Evolutionary conservation across 169 alveolate species (phyloP).

Genomic region (Plasmodium sp.): DNA sequence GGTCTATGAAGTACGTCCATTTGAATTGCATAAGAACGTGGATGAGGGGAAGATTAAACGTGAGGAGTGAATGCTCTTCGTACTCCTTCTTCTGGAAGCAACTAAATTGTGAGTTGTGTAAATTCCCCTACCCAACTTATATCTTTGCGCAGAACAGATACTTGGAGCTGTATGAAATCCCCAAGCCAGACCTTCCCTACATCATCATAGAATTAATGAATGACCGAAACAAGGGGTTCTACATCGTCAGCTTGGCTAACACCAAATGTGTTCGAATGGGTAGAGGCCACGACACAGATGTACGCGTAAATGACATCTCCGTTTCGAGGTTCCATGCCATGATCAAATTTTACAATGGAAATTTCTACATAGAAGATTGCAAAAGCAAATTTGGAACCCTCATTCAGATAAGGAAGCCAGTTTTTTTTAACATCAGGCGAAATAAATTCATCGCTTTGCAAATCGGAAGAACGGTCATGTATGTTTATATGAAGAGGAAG

Average conservation of each 20-base stretch:
- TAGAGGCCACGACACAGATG: constrained; percentile 94
- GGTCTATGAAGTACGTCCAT: constrained; percentile 96
- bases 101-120: constrained; percentile 95
- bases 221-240: constrained; percentile 82
- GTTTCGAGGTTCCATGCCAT: constrained; percentile 95
- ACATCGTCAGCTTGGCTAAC: constrained; percentile 85
- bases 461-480: constrained; percentile 82
- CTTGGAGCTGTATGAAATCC: constrained; percentile 89
- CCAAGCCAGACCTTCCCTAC: constrained; percentile 90
- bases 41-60: constrained; percentile 90
- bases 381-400: constrained; percentile 97
- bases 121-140: constrained; percentile 88
- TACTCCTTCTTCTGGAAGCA: constrained; percentile 90
- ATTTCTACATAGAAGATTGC: constrained; percentile 93
- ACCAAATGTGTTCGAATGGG: constrained; percentile 88
- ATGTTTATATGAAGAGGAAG: constrained; percentile 72
- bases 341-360: constrained; percentile 88
- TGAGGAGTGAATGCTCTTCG: constrained; percentile 75
- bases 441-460: constrained; percentile 76
- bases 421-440: constrained; percentile 64
- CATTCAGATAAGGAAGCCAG: constrained; percentile 77
- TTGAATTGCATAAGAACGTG: constrained; percentile 94
- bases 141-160: constrained; percentile 79
- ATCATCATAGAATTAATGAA: constrained; percentile 86
- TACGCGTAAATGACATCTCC: constrained; percentile 95